Conservation (phyloP, 2,329 filamentous ascomycete genomes). For the Scedosporium minutisporum region DNA sequence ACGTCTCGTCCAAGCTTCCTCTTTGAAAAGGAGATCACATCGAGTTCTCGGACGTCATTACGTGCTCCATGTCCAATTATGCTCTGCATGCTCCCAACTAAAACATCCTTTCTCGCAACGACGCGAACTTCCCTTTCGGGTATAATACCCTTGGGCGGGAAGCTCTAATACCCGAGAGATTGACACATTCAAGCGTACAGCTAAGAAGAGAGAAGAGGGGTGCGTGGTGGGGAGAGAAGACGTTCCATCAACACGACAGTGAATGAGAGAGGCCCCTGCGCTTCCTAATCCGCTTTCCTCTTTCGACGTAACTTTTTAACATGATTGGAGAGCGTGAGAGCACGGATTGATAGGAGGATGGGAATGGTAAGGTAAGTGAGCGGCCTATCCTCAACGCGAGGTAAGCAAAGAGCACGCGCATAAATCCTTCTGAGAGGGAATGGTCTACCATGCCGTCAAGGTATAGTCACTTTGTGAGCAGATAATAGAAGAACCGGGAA, state of each 20-base stretch:
- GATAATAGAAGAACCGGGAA: neutral
- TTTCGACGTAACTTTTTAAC: neutral
- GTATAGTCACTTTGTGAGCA: neutral
- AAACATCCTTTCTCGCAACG: neutral
- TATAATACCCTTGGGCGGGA: neutral
- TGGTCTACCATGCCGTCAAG: neutral
- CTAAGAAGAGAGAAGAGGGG: neutral
- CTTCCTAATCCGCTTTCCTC: neutral
- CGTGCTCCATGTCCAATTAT: neutral
- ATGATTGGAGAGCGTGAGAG: neutral
- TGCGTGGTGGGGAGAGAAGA: neutral
- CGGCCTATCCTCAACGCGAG: neutral
- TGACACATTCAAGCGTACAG: neutral
- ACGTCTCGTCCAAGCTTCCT: neutral
- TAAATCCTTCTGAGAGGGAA: neutral
- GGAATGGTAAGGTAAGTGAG: neutral
- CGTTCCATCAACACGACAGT: neutral
- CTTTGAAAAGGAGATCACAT: neutral
- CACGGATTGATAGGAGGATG: neutral
- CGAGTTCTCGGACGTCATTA: neutral
- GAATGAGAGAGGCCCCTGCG: neutral
- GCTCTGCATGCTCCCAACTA: neutral
- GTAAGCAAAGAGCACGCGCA: neutral
- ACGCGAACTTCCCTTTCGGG: neutral
- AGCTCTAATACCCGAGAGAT: neutral